A percentile compares a stretch with the other conserved stretches of the same genome.
phyloP scores from a whole-genome alignment of 78 protist species.

The Dictyostelium citrinum region DNA sequence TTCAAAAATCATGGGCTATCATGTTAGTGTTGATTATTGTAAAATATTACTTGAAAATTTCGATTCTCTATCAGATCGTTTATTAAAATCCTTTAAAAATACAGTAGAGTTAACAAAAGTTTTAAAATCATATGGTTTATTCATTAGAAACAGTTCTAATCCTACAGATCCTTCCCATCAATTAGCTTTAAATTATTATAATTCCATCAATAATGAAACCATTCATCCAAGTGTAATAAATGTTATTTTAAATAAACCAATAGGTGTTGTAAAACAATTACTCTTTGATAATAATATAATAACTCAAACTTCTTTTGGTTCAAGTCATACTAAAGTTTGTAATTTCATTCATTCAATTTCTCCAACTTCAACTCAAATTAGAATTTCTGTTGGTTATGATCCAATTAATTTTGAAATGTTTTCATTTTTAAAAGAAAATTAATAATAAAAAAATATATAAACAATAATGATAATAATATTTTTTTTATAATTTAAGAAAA shows the following conservation, averaged over 20 bases:
- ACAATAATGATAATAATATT: too few relatives aligned
- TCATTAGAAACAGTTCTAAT: neutral
- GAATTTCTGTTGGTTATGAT: conserved; percentile 10
- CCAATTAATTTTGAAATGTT: neutral
- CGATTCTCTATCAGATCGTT: neutral
- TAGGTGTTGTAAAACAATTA: neutral
- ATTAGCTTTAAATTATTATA: neutral
- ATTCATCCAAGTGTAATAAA: neutral
- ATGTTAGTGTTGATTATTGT: conserved; percentile 15
- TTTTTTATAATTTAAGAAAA: too few relatives aligned
- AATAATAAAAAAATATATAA: too few relatives aligned
- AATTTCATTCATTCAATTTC: neutral
- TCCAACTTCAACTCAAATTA: neutral
- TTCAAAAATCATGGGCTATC: conserved; percentile 5
- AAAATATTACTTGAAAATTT: neutral
- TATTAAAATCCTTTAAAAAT: neutral
- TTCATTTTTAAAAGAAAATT: neutral
- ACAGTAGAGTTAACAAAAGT: neutral
- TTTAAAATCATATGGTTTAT: neutral
- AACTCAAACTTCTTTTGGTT: neutral
- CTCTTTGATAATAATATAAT: neutral
- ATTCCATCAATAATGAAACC: neutral
- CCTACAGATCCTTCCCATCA: neutral
- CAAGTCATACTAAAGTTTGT: conserved; percentile 9
- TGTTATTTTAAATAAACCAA: neutral